Conservation (phyloP, 2,329 filamentous ascomycete species). For the Orbilia blumenaviensis region DNA sequence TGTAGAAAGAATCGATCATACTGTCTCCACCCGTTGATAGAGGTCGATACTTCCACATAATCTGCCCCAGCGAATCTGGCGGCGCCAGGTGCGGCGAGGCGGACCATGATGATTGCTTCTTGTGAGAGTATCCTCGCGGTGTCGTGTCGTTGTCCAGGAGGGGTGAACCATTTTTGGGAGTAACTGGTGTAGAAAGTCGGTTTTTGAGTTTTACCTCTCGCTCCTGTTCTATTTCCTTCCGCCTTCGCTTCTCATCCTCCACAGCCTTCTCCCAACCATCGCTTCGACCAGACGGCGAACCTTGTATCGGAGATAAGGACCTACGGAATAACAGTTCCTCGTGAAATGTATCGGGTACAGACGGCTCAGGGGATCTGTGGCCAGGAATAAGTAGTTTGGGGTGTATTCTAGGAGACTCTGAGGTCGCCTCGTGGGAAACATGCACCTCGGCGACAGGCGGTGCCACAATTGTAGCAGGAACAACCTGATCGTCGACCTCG, state of each 20-base stretch:
- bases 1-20: constrained; percentile 50
- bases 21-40: constrained; percentile 47
- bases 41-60: constrained; percentile 49
- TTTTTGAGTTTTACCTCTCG: constrained; percentile 52
- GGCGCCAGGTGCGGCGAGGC: constrained; percentile 45
- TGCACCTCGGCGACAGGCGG: constrained; percentile 6
- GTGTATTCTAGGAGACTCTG: constrained; percentile 20
- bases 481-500: constrained; percentile 35
- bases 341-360: constrained; percentile 23
- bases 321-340: constrained; percentile 36
- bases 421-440: constrained; percentile 27
- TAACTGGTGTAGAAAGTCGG: constrained; percentile 45
- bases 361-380: neutral
- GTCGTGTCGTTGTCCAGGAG: constrained; percentile 36
- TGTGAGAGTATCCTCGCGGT: constrained; percentile 36
- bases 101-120: constrained; percentile 51
- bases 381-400: constrained; percentile 43
- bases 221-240: constrained; percentile 51
- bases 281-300: constrained; percentile 34
- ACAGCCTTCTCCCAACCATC: constrained; percentile 50
- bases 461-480: neutral
- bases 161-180: constrained; percentile 43
- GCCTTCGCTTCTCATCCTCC: constrained; percentile 43
- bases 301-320: constrained; percentile 48
- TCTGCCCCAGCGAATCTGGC: constrained; percentile 43